A percentile compares a stretch with the other conserved stretches of the same genome.
Conservation (phyloP, 108 stramenopile species). For the Chaetoceros muelleri region DNA sequence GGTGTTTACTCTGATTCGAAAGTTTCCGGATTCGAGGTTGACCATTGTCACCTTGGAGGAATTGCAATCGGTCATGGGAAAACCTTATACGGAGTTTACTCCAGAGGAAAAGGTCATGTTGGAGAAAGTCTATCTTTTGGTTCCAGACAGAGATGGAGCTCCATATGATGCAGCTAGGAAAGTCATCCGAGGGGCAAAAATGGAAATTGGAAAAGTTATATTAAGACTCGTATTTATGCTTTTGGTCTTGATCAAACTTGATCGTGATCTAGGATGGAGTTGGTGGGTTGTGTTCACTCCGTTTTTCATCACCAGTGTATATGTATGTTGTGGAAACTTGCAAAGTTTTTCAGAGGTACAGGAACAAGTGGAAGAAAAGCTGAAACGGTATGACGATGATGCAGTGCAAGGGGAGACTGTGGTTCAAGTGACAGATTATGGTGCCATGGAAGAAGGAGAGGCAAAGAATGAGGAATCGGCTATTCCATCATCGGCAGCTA, state of each 20-base stretch:
- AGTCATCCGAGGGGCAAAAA: constrained; percentile 39
- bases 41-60: constrained; percentile 67
- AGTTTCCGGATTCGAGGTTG: constrained; percentile 46
- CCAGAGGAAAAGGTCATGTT: constrained; percentile 57
- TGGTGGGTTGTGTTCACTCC: constrained; percentile 85
- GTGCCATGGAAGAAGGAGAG: constrained; percentile 37
- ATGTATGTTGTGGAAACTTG: constrained; percentile 49
- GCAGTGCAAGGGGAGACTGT: constrained; percentile 8
- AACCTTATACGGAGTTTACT: constrained; percentile 59
- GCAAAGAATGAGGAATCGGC: constrained; percentile 21
- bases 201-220: constrained; percentile 46
- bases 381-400: constrained; percentile 5
- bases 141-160: constrained; percentile 40
- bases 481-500: not conserved
- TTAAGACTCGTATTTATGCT: constrained; percentile 49
- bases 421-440: constrained; percentile 25
- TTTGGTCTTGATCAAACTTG: constrained; percentile 54
- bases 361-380: constrained; percentile 33
- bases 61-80: constrained; percentile 63
- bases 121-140: constrained; percentile 54
- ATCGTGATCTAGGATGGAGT: constrained; percentile 43
- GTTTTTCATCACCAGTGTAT: constrained; percentile 42
- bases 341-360: constrained; percentile 50
- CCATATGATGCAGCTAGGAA: constrained; percentile 55
- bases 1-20: constrained; percentile 45